Conservation (phyloP, 768 basidiomycete species). For the Rhizopogon vesiculosus region DNA sequence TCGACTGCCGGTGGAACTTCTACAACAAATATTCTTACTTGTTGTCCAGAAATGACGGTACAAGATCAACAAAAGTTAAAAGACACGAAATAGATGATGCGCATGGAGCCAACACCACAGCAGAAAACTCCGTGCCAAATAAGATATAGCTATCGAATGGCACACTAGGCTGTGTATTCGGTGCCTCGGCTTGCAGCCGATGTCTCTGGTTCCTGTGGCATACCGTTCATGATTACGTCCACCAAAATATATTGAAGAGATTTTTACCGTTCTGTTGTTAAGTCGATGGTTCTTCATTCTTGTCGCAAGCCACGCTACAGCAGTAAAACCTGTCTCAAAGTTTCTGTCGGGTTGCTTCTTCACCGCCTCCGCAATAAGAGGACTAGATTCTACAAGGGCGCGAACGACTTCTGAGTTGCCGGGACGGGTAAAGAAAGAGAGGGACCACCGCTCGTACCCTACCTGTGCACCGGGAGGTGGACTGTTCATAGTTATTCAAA, state of each 20-base stretch:
- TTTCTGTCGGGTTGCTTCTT: conserved; percentile 30
- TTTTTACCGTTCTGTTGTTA: conserved; percentile 35
- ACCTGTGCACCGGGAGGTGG: conserved; percentile 58
- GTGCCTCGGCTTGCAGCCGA: conserved; percentile 27
- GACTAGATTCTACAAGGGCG: conserved; percentile 48
- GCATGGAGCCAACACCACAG: too few species aligned
- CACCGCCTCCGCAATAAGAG: conserved; percentile 41
- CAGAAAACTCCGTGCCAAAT: background rate
- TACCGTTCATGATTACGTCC: background rate
- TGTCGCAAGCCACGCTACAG: conserved; percentile 36
- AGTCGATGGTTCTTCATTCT: conserved; percentile 36
- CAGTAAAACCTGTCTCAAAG: conserved; percentile 31
- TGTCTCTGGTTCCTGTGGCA: conserved; percentile 24
- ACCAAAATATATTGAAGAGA: too few species aligned
- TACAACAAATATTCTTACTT: too few species aligned
- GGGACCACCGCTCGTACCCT: conserved; percentile 53
- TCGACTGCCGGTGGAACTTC: too few species aligned
- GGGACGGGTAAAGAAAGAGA: conserved; percentile 66
- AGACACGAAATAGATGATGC: too few species aligned
- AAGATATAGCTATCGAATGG: background rate
- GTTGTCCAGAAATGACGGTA: too few species aligned
- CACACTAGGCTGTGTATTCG: conserved; percentile 18
- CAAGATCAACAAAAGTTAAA: too few species aligned
- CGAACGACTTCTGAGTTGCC: conserved; percentile 46
- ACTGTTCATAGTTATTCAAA: background rate